Base-by-base conservation (phyloP, 2,329 filamentous ascomycete species). In the Calonectria multiphialidica region DNA sequence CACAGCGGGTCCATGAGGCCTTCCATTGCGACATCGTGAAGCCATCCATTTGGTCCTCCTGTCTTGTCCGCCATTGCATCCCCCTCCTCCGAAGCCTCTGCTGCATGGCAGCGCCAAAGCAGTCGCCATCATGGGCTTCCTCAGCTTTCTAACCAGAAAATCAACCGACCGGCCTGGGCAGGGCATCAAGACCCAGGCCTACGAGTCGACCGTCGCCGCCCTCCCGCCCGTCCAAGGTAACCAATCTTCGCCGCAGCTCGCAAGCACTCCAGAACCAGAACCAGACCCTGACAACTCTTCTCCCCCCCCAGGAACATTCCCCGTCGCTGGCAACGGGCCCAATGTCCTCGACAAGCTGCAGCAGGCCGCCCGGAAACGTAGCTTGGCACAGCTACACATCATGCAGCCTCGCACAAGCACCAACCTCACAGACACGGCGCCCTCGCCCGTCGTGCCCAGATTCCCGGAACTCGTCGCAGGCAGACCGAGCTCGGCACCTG, bases 291-390 rank as follows among this genome's bases (percentile, higher is more conserved):
- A 33, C 21, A 40, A 25, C 37, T 59, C 53, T 40, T 23, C 53
- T 30, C 28, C 28, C 33, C 15, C 53, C 37, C 23, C 53, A 80
- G 78, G 78, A 45, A 80, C 78, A 33, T 80, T 77, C 40, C 78
- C 78, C 1, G 76, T 80, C 45, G 70, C 78, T 42, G 78, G 78
- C 59, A 80, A 80, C 67, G 77, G 76, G 15, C 77, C 76, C 21
- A 79, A 75, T 47, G 62, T 79, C 21, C 65, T 80, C 45, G 78
- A 78, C 53, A 75, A 79, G 57, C 69, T 80, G 53, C 76, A 80
- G 5, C 74, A 74, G 50, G 78, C 77, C 35, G 78, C 74, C 28
- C 78, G 71, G 66, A 80, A 80, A 72, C 76, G 77, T 25, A 80
- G 77, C 57, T 62, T 74, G 47, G 74, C 76, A 13, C 78, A 79